Percentiles rank a stretch among this genome's conserved stretches.
Conservation (phyloP, 345 rosid species). For the Geranium rotundifolium region DNA sequence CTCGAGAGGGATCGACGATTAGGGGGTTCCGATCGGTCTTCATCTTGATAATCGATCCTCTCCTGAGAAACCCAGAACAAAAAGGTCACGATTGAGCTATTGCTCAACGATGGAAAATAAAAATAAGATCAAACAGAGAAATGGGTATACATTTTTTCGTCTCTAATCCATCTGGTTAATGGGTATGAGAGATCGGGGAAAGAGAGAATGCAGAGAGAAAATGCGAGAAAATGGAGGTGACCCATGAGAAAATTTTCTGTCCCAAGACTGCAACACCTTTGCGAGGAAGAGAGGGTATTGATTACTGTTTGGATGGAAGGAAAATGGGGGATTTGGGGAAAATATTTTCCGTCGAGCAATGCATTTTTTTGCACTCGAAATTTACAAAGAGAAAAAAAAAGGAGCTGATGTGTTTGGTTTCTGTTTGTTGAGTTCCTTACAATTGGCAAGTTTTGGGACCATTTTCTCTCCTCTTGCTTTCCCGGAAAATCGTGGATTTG, state of each 20-base stretch:
- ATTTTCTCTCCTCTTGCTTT: no score
- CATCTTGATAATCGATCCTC: conserved; percentile 12
- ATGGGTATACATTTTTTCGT: conserved; percentile 1
- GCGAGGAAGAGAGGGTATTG: background rate
- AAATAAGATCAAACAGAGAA: background rate
- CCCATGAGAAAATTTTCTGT: conserved; percentile 21
- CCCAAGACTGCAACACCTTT: no score
- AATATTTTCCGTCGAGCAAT: background rate
- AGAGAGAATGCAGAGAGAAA: conserved; percentile 27
- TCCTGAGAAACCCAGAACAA: conserved; percentile 6
- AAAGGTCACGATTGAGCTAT: background rate
- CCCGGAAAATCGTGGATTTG: no score
- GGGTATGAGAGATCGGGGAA: conserved; percentile 23
- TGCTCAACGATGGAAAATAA: background rate
- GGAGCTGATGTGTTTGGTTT: background rate
- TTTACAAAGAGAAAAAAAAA: no score
- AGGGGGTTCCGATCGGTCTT: conserved; percentile 8
- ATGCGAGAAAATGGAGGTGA: conserved; percentile 23
- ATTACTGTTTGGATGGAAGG: background rate
- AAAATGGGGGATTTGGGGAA: background rate
- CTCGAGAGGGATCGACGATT: conserved; percentile 19
- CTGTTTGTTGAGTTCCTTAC: no score
- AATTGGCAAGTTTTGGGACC: background rate
- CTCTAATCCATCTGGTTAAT: conserved; percentile 19
- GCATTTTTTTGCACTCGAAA: background rate